Evolutionary conservation across 1,284 basidiomycete species (phyloP).

Genomic region (Leccinum pachyderme): DNA sequence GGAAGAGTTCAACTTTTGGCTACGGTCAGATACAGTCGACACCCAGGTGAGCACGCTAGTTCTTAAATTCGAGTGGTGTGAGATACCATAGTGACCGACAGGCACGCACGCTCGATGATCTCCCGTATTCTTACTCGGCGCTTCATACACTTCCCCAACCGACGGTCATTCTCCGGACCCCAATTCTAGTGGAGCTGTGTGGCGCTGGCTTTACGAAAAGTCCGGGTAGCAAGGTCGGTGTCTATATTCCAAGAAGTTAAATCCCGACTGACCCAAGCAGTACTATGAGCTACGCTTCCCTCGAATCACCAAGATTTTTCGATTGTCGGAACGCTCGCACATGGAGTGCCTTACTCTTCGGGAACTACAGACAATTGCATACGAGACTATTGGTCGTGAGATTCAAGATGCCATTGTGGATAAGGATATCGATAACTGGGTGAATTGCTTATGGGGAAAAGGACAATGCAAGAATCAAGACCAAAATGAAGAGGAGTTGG

Average conservation of each 20-base stretch:
- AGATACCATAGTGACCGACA: conserved; percentile 13
- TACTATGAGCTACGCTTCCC: conserved; percentile 84
- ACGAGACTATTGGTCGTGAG: conserved; percentile 50
- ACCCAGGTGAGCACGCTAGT: conserved; percentile 16
- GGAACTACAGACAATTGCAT: conserved; percentile 51
- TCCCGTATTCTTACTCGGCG: conserved; percentile 56
- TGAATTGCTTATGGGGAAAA: conserved; percentile 27
- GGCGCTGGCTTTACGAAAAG: conserved; percentile 82
- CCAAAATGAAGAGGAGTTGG: conserved; percentile 9
- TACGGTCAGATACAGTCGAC: conserved; percentile 48
- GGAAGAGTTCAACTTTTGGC: conserved; percentile 66
- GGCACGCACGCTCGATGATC: conserved; percentile 16
- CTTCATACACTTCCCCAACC: conserved; percentile 51
- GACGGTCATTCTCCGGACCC: conserved; percentile 54
- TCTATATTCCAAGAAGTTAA: background rate
- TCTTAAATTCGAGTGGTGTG: background rate
- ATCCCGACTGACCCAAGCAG: conserved; percentile 37
- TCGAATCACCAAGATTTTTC: conserved; percentile 66
- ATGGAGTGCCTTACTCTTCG: conserved; percentile 48
- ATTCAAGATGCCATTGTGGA: conserved; percentile 26
- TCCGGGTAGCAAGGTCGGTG: conserved; percentile 50
- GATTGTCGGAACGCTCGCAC: conserved; percentile 61
- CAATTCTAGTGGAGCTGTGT: conserved; percentile 70
- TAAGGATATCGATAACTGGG: conserved; percentile 39
- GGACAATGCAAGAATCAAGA: conserved; percentile 7